Conservation (phyloP, 2,329 filamentous ascomycete genomes). For the Bipolaris bicolor region DNA sequence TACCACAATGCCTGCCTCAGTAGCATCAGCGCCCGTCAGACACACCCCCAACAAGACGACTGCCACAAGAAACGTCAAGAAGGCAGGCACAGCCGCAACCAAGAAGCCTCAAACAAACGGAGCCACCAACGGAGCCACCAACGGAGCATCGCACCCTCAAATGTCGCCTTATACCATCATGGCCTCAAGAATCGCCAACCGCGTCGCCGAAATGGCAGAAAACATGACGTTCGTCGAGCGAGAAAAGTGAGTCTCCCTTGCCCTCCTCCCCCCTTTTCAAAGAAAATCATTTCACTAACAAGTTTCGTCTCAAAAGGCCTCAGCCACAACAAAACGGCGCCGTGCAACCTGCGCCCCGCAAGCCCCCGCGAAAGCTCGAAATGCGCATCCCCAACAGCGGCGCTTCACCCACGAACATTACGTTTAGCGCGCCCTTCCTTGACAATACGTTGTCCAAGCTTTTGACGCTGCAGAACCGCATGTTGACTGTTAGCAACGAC, state of each 20-base stretch:
- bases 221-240: slow-evolving; percentile 60
- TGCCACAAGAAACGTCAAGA: slow-evolving; percentile 40
- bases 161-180: slow-evolving; percentile 59
- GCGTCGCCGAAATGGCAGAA: slow-evolving; percentile 60
- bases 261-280: not conserved
- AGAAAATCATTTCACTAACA: slow-evolving; percentile 13
- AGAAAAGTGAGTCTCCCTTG: slow-evolving; percentile 39
- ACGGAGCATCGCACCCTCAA: slow-evolving; percentile 33
- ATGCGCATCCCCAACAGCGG: slow-evolving; percentile 53
- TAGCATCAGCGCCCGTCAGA: slow-evolving; percentile 43
- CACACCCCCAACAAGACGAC: slow-evolving; percentile 40
- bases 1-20: slow-evolving; percentile 43
- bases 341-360: slow-evolving; percentile 38
- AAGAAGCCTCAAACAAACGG: slow-evolving; percentile 36
- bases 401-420: slow-evolving; percentile 48
- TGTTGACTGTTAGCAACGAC: slow-evolving; percentile 57
- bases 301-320: slow-evolving; percentile 21
- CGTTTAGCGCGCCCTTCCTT: slow-evolving; percentile 60
- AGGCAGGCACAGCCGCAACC: slow-evolving; percentile 24
- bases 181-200: slow-evolving; percentile 57
- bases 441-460: slow-evolving; percentile 60
- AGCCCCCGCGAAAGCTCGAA: slow-evolving; percentile 57
- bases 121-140: slow-evolving; percentile 35
- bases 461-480: slow-evolving; percentile 56
- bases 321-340: slow-evolving; percentile 29